Evolutionary conservation across 805 yeast genomes (phyloP), one percentile per base, ranked within the genome.

Genomic region (Ogataea zsoltii): DNA sequence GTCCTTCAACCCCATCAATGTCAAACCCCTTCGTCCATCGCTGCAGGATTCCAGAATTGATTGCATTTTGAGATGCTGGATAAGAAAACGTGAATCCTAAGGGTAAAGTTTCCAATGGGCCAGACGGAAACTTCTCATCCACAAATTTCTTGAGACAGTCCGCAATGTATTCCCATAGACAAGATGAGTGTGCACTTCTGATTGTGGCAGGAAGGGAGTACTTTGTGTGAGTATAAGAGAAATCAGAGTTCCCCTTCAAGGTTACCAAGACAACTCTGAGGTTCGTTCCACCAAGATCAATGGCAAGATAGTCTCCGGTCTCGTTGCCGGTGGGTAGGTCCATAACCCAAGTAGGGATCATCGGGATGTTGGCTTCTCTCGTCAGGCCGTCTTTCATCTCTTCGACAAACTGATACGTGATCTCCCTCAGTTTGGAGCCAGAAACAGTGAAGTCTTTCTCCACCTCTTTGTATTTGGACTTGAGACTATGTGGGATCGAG

Each of bases 1-100:
- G 80, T 53, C 97, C 97, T 72, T 92, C 98, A 46, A 92, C 97
- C 48, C 85, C 88, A 48, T 79, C 85, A 57, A 92, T 89, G 68
- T 92, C 96, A 70, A 88, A 92, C 54, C 98, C 99, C 74, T 92
- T 92, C 52, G 98, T 92, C 98, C 98, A 92, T 69, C 92, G 80
- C 75, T 89, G 96, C 63, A 92, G 78, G 45, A 85, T 64, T 67
- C 98, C 99, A 56, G 78, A 75, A 74, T 88, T 85, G 67, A 92
- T 88, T 49, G 86, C 85, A 55, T 72, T 66, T 71, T 92, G 99
- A 33, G 85, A 73, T 33, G 88, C 86, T 16, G 98, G 97, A 74
- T 84, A 92, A 12, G 95, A 85, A 74, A 92, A 92, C 31, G 98
- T 92, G 79, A 92, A 92, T 39, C 99, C 98, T 61, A 92, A 76